Percentiles rank a stretch among this genome's conserved stretches.
phyloP scores from a whole-genome alignment of 768 basidiomycete genomes.

The Xerocomus spinulosus region DNA sequence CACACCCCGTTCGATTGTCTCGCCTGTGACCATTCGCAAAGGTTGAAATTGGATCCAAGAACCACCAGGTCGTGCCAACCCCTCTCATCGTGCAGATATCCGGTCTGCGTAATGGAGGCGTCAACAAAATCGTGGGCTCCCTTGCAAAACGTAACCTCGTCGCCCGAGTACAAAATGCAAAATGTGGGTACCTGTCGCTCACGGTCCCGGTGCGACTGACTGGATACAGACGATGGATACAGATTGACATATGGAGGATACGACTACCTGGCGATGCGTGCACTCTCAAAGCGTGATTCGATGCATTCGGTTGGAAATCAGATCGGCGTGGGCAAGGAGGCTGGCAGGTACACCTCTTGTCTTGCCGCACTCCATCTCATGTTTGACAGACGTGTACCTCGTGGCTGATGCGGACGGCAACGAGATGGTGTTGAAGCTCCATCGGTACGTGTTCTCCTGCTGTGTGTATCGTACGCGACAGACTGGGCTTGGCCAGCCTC shows the following conservation, averaged over 20 bases:
- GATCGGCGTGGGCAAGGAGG: slow-evolving; percentile 98
- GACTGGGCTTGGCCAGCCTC: slow-evolving; percentile 48
- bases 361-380: slow-evolving; percentile 5
- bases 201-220: slow-evolving; percentile 2
- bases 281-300: slow-evolving; percentile 84
- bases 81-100: slow-evolving; percentile 88
- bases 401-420: slow-evolving; percentile 82
- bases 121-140: slow-evolving; percentile 87
- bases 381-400: slow-evolving; percentile 67
- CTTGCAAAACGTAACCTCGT: slow-evolving; percentile 91
- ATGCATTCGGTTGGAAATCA: slow-evolving; percentile 93
- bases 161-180: slow-evolving; percentile 83
- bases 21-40: slow-evolving; percentile 28
- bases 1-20: neutral
- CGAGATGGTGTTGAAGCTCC: slow-evolving; percentile 89
- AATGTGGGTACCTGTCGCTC: slow-evolving; percentile 52
- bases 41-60: slow-evolving; percentile 98
- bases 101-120: slow-evolving; percentile 86
- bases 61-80: slow-evolving; percentile 93
- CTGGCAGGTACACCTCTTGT: slow-evolving; percentile 49
- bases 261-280: slow-evolving; percentile 91
- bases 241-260: slow-evolving; percentile 98
- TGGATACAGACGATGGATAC: slow-evolving; percentile 84
- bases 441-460: slow-evolving; percentile 51
- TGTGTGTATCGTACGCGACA: neutral